Base-by-base conservation (phyloP, 345 rosid genomes). In the Excoecaria agallocha region DNA sequence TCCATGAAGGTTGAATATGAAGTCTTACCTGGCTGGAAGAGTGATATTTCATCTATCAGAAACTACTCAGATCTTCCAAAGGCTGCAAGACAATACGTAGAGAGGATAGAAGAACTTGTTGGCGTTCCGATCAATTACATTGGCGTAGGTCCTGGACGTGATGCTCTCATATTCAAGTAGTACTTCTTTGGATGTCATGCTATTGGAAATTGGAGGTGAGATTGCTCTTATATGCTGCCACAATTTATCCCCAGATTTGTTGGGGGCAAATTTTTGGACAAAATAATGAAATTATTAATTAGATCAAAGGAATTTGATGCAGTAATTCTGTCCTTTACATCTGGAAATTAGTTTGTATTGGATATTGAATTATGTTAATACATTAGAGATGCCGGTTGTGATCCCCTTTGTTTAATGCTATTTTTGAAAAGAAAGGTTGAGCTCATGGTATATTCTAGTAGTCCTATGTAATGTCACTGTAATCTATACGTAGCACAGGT, bases 131-230 rank as follows among this genome's bases (percentile, higher is more conserved):
- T 94, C 74, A 85, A 92, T 80, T 94, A 90, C 82, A 92, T 94
- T 50, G 98, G 98, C 56, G 86, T 90, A 5, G 98, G 97, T 4
- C 97, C 98, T 0, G 93, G 97, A 52, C 93, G 98, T 46, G 93
- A 92, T 58, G 98, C 98, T 55, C 97, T 94, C 69, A 92, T 92
- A 70, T 84, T 68, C 81, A 94, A 92, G 76, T 94, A 80, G 85
- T 80, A 25, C 17, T 56, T 66, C 55, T 17, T 15, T n/a, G 1
- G 61, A 22, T 15, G 0, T 35, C 24, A 25, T 52, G 49, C n/a
- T 41, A 22, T 20, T 70, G 73, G 5, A 43, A 43, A 43, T 52
- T 52, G 16, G 56, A 8, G 20, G 38, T 57, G 74, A 71, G 10
- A 35, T 30, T 9, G 30, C 17, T 15, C 74, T 24, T 30, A 43